phyloP scores from a whole-genome alignment of 192 early-diverging fungal genomes.

The Backusella circina region DNA sequence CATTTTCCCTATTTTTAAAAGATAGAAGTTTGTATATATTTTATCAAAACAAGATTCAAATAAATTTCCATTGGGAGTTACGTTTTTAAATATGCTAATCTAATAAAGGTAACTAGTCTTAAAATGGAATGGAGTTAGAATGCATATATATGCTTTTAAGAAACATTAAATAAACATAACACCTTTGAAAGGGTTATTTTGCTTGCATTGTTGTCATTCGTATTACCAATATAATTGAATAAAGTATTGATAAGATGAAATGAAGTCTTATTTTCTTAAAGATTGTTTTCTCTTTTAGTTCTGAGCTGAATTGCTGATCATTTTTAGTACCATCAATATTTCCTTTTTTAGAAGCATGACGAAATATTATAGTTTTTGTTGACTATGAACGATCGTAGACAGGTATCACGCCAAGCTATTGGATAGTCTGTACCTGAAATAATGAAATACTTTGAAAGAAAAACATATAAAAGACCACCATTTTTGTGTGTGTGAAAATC shows the following conservation, averaged over 20 bases:
- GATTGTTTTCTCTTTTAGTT: not conserved
- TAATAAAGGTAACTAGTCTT: not conserved
- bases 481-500: not conserved
- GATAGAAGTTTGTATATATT: not conserved
- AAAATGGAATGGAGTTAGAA: not conserved
- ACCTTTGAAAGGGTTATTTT: not conserved
- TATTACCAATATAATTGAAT: not conserved
- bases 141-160: too few species aligned
- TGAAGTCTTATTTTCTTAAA: not conserved
- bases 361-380: not conserved
- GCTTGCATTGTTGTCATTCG: not conserved
- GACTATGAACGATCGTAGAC: not conserved
- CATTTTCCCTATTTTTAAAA: not conserved
- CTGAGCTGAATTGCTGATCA: not conserved
- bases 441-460: not conserved
- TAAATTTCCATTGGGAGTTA: not conserved
- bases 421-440: not conserved
- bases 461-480: not conserved
- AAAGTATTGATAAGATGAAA: not conserved
- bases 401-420: not conserved
- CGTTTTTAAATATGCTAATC: not conserved
- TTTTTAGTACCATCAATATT: not conserved
- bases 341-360: not conserved
- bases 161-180: too few species aligned
- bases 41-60: not conserved